These are phyloP conservation scores for Heteromeles arbutifolia DNA, from an alignment of 306 rosid genomes.

Conservation along the genomic window DNA sequence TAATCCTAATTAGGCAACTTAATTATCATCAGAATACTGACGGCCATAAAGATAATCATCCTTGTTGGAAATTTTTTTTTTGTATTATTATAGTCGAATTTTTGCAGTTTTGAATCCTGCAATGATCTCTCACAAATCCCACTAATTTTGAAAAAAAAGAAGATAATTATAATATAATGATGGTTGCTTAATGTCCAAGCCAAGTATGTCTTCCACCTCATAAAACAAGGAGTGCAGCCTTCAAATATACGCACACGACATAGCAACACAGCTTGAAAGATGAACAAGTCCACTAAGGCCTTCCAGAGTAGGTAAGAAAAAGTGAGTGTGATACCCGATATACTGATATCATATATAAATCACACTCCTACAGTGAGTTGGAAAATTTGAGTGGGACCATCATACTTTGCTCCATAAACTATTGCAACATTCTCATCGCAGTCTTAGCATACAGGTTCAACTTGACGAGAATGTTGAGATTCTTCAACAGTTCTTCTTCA, in stretches of 20 bases:
- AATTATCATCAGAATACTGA: neutral
- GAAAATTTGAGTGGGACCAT: too few relatives aligned
- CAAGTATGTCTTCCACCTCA: constrained; percentile 7
- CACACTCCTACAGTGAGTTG: too few relatives aligned
- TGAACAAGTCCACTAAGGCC: neutral
- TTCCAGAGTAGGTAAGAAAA: too few relatives aligned
- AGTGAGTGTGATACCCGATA: too few relatives aligned
- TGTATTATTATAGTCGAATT: neutral
- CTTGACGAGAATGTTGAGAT: too few relatives aligned
- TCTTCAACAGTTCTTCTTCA: too few relatives aligned
- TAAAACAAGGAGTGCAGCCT: neutral
- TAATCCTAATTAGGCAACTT: neutral
- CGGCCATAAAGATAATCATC: neutral
- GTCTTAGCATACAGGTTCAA: too few relatives aligned
- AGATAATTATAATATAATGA: neutral
- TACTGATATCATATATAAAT: too few relatives aligned
- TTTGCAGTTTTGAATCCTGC: neutral
- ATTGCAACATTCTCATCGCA: too few relatives aligned
- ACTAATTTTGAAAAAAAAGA: neutral
- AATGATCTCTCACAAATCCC: neutral
- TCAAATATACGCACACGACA: neutral
- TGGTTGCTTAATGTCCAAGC: neutral
- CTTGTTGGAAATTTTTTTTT: too few relatives aligned
- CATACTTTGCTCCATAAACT: too few relatives aligned
- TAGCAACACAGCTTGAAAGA: neutral